Evolutionary conservation across 352 stramenopile species (phyloP), one percentile per base, ranked within the genome.

Genomic region (Globisporangium rhizosaccharum): DNA sequence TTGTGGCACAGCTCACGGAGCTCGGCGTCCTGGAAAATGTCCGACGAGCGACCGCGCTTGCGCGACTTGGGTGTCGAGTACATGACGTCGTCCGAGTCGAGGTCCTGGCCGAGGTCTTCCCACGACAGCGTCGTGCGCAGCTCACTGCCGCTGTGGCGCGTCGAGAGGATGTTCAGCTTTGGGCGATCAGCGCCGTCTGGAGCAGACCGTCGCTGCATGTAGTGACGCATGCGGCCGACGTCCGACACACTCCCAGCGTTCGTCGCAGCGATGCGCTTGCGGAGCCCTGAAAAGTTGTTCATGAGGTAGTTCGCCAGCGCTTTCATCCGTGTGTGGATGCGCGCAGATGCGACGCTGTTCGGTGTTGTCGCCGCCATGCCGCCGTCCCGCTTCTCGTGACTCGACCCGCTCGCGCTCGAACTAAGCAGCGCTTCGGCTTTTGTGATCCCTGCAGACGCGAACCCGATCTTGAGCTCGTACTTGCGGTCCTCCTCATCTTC

Each of bases 21-120:
- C 51, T 86, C 75, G 12, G 46, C 56, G 53, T 82, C 70, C 42
- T 72, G 70, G 53, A 87, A 80, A 23, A 84, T 64, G 18, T 85
- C 71, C 11, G 60, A 64, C 11, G 70, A 70, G 8, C 70, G 76
- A 12, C 67, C 62, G 26, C 75, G 77, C 60, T 87, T 87, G 36
- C 80, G 72, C 1, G 75, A 85, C 36, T 63, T 67, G 7, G 75
- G 73, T 6, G 66, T 76, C 30, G 60, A 53, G 1, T 67, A 53
- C 72, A 80, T 74, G 12, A 82, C 66, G 44, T 85, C 75, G 51
- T 78, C 74, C 17, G 73, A 64, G 14, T 85, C 71, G 25, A 75
- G 53, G 47, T 70, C 62, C 7, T 56, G 23, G 6, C 25, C 20
- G 37, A 76, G 62, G 61, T 82, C 72, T 25, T 75, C 72, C 72